Evolutionary conservation across 2,329 filamentous ascomycete genomes (phyloP).

Genomic region (Alternaria ventricosa): DNA sequence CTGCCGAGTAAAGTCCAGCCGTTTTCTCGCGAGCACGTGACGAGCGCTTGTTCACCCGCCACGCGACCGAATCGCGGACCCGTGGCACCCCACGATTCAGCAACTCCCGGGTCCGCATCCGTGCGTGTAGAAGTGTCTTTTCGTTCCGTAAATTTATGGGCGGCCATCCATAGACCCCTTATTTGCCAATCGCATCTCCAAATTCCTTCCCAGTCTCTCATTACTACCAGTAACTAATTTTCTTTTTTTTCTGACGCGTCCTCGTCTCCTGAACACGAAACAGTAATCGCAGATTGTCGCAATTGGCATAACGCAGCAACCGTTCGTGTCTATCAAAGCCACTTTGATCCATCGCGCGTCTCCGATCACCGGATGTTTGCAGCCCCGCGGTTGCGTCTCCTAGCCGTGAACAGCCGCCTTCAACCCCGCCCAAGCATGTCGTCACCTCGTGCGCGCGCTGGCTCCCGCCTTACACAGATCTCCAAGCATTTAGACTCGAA

Average conservation of each 20-base stretch:
- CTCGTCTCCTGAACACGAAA: not conserved
- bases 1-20: slow-evolving; percentile 10
- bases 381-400: slow-evolving; percentile 34
- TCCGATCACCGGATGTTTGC: slow-evolving; percentile 45
- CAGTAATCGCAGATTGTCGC: not conserved
- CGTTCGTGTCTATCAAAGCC: slow-evolving; percentile 3
- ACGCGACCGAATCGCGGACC: slow-evolving; percentile 3
- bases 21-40: slow-evolving; percentile 22
- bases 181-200: not conserved
- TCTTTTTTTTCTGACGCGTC: slow-evolving; percentile 3
- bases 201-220: not conserved
- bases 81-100: slow-evolving; percentile 8
- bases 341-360: slow-evolving; percentile 11
- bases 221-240: not conserved
- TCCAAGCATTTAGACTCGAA: slow-evolving; percentile 65
- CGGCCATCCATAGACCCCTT: slow-evolving; percentile 2
- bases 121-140: slow-evolving; percentile 6
- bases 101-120: slow-evolving; percentile 3
- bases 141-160: not conserved
- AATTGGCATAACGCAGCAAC: not conserved
- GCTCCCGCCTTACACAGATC: slow-evolving; percentile 64
- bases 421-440: slow-evolving; percentile 41
- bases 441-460: slow-evolving; percentile 44
- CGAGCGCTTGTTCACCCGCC: slow-evolving; percentile 8
- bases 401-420: slow-evolving; percentile 35